Conservation (phyloP, 2,329 filamentous ascomycete species). For the Dactylellina haptotyla region DNA sequence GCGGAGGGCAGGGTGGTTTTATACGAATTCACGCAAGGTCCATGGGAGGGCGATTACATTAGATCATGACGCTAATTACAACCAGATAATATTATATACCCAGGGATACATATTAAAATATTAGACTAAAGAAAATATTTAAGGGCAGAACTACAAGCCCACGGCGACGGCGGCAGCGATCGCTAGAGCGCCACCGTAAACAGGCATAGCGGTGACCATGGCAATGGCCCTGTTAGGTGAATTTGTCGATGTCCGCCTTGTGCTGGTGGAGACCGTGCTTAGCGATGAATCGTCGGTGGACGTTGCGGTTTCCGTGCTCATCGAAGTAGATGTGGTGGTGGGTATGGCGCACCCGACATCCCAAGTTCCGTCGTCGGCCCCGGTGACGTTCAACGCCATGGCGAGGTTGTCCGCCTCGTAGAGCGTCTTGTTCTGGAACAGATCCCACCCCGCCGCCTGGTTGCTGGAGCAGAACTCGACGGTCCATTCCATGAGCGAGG, state of each 20-base stretch:
- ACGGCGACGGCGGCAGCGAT: constrained; percentile 17
- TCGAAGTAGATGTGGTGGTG: constrained; percentile 2
- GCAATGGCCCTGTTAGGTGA: constrained; percentile 33
- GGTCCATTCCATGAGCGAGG: constrained; percentile 44
- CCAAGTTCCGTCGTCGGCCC: constrained; percentile 38
- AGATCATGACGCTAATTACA: constrained; percentile 36
- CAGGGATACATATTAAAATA: neutral
- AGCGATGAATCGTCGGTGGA: neutral
- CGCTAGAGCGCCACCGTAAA: constrained; percentile 32
- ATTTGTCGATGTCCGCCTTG: constrained; percentile 13
- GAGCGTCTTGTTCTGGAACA: constrained; percentile 47
- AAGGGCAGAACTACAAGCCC: neutral
- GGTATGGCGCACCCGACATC: constrained; percentile 47
- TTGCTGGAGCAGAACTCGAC: constrained; percentile 45
- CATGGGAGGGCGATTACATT: neutral
- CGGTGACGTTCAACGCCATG: constrained; percentile 33
- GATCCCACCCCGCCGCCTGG: constrained; percentile 25
- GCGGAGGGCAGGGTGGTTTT: neutral
- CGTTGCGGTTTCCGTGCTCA: neutral
- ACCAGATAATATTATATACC: neutral
- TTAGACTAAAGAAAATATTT: neutral
- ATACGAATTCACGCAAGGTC: neutral
- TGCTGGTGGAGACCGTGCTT: neutral
- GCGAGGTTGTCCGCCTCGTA: constrained; percentile 40
- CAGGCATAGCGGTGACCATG: constrained; percentile 33